A percentile compares a stretch with the other conserved stretches of the same genome.
These are phyloP conservation scores for Mycena citricolor DNA, from an alignment of 1,284 basidiomycete species.

Conservation along the genomic window DNA sequence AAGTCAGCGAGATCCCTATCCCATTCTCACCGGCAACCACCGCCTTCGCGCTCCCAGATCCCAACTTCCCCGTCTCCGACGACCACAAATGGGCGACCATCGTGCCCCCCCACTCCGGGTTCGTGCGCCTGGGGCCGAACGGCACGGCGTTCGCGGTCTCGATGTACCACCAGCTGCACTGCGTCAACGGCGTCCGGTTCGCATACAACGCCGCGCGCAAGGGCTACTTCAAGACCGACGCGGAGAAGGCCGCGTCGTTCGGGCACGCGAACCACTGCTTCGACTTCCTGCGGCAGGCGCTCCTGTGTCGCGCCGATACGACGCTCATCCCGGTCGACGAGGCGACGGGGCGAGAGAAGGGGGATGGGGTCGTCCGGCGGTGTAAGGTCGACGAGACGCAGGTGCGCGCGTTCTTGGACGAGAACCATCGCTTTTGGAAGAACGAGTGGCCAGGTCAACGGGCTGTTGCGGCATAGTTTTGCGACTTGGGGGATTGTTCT, in stretches of 20 bases:
- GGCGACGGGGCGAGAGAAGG: background rate
- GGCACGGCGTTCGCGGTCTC: conserved; percentile 3
- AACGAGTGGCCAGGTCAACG: too few relatives aligned
- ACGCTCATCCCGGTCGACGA: conserved; percentile 1
- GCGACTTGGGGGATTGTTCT: too few relatives aligned
- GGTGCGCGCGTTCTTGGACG: conserved; percentile 5
- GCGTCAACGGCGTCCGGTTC: conserved; percentile 13
- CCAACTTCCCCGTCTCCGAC: conserved; percentile 1
- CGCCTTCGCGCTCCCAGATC: conserved; percentile 7
- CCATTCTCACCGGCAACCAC: conserved; percentile 1
- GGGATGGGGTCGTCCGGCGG: background rate
- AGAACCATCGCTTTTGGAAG: conserved; percentile 11
- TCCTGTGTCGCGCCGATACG: conserved; percentile 15
- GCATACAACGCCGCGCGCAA: conserved; percentile 10
- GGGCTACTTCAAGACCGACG: conserved; percentile 10
- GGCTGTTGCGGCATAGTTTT: too few relatives aligned
- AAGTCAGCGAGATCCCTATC: conserved; percentile 5
- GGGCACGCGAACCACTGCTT: conserved; percentile 18
- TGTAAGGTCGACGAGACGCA: conserved; percentile 8
- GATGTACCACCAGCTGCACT: conserved; percentile 17
- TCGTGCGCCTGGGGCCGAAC: conserved; percentile 10
- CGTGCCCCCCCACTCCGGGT: conserved; percentile 10
- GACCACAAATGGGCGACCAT: conserved; percentile 10
- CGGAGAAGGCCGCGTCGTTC: conserved; percentile 3
- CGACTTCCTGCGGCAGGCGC: conserved; percentile 12